Evolutionary conservation across 1,284 basidiomycete genomes (phyloP).

Genomic region (Gymnopus androsaceus): DNA sequence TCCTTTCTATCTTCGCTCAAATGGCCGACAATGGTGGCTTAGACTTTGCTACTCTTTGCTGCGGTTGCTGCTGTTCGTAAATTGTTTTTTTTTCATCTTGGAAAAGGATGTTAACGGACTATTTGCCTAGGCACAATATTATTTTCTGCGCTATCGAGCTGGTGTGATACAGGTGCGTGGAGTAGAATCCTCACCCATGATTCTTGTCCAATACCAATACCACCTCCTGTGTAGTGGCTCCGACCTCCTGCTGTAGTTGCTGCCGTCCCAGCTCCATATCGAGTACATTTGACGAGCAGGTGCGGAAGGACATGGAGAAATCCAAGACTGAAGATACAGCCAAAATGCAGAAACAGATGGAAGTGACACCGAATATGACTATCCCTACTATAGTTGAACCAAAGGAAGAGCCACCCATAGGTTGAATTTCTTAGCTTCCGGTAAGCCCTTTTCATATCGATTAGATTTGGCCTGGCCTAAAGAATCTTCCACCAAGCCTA

Average conservation of each 20-base stretch:
- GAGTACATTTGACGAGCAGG: neutral
- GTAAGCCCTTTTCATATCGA: too few relatives aligned
- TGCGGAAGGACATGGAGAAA: conserved; percentile 1
- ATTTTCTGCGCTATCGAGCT: conserved; percentile 1
- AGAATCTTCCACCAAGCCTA: too few relatives aligned
- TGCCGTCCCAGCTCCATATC: neutral
- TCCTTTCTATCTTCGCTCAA: too few relatives aligned
- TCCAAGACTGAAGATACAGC: neutral
- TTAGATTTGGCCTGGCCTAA: too few relatives aligned
- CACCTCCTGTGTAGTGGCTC: neutral
- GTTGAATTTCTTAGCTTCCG: too few relatives aligned
- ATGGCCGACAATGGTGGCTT: neutral
- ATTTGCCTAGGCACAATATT: neutral
- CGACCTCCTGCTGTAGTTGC: neutral
- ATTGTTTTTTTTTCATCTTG: too few relatives aligned
- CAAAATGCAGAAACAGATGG: too few relatives aligned
- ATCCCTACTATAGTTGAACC: too few relatives aligned
- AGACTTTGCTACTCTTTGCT: neutral
- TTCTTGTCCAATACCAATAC: neutral
- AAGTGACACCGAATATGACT: too few relatives aligned
- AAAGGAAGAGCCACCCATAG: too few relatives aligned
- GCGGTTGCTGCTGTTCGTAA: conserved; percentile 4
- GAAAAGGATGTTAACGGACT: neutral
- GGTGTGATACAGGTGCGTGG: conserved; percentile 3
- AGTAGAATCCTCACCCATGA: neutral